Evolutionary conservation across 768 basidiomycete species (phyloP), one percentile per base, ranked within the genome.

Genomic region (Auriscalpium microsporum): DNA sequence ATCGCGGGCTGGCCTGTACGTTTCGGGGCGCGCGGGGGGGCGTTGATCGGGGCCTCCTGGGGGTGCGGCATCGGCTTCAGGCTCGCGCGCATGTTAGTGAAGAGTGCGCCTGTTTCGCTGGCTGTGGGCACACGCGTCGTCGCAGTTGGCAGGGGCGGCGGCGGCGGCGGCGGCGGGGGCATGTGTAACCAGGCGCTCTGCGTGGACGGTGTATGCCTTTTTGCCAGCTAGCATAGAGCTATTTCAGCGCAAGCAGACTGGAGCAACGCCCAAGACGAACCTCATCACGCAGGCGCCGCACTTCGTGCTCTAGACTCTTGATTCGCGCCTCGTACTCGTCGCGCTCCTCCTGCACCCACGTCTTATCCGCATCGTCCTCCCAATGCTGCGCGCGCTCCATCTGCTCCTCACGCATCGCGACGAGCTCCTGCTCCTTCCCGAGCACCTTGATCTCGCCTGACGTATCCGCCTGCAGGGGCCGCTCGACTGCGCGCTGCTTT

Each of bases 41-140:
- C 70, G 61, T 86, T 87, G 53, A 88, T 88, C 1, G 87, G 83
- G 0, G 80, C 81, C 66, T 88, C 87, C 16, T 77, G 71, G 0
- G 87, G 86, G 1, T 71, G 64, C 1, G 71, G 74, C 6, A 77
- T 75, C 28, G 75, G 80, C 50, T 83, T 84, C 19, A 90, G 73
- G 13, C 80, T 73, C n/a, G 88, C 84, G 3, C 88, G 83, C 3
- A 80, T 82, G 21, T 76, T 72, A 3, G 76, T 71, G 54, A 87
- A 84, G 44, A 83, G 74, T 9, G 65, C 45, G 0, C 65, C 59
- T 37, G 71, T 54, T 53, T 64, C 58, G 62, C 64, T 62, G 57
- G 73, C 62, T 4, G 58, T 34, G 46, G 69, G 61, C 38, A 57
- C 50, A 10, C 55, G 54, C 7, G 11, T 23, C 23, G 49, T 33